Evolutionary conservation across 345 rosid genomes (phyloP).

Genomic region (Dimocarpus longan): DNA sequence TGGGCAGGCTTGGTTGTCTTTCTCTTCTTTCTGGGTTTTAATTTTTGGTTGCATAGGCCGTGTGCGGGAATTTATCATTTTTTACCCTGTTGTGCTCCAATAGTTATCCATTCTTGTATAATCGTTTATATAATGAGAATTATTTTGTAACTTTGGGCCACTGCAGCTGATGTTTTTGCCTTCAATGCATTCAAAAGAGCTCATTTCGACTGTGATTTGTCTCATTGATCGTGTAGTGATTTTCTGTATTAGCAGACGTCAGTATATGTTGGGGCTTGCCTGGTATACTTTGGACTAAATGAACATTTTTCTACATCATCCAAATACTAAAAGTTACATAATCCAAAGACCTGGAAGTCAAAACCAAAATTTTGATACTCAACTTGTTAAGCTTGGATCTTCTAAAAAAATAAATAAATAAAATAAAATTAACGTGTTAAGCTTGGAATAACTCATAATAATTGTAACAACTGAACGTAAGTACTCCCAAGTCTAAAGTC

Average conservation of each 20-base stretch:
- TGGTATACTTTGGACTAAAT: too few relatives aligned
- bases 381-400: too few relatives aligned
- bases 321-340: too few relatives aligned
- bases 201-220: neutral
- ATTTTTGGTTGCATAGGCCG: neutral
- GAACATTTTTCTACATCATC: too few relatives aligned
- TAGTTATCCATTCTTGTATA: conserved; percentile 16
- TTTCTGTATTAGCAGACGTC: neutral
- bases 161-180: neutral
- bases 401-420: too few relatives aligned
- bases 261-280: neutral
- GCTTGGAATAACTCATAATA: too few relatives aligned
- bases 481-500: too few relatives aligned
- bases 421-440: too few relatives aligned
- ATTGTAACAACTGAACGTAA: too few relatives aligned
- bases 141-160: neutral
- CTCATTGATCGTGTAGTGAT: neutral
- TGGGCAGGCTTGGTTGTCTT: neutral
- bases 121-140: conserved; percentile 10
- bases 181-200: neutral
- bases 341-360: too few relatives aligned
- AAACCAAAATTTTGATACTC: too few relatives aligned
- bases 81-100: conserved; percentile 2
- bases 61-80: neutral
- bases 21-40: neutral